Conservation (phyloP, 345 rosid species). For the Sonneratia alba region DNA sequence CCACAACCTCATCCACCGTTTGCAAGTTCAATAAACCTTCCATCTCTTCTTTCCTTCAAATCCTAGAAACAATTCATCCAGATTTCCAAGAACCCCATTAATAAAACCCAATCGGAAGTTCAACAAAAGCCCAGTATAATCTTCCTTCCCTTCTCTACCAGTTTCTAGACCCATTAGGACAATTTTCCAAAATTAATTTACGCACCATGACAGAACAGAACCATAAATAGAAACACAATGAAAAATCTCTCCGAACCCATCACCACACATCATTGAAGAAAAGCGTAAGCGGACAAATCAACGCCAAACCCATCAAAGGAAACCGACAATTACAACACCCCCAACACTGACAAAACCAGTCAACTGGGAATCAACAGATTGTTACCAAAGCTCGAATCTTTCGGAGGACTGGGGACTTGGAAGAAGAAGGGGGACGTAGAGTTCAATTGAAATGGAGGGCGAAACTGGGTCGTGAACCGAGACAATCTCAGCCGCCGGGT, state of each 20-base stretch:
- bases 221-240: not conserved
- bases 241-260: not conserved
- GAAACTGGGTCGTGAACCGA: not conserved
- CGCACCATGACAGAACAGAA: constrained; percentile 1
- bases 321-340: not conserved
- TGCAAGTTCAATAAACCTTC: constrained; percentile 20
- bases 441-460: not conserved
- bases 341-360: not conserved
- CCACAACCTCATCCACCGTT: constrained; percentile 49
- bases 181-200: not conserved
- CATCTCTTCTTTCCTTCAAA: constrained; percentile 21
- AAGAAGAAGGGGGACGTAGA: not conserved
- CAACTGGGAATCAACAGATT: not conserved
- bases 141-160: not conserved
- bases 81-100: constrained; percentile 1
- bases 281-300: not conserved
- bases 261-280: not conserved
- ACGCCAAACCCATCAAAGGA: not conserved
- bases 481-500: not conserved
- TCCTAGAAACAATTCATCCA: constrained; percentile 2
- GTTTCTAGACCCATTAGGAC: constrained; percentile 1
- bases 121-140: constrained; percentile 3
- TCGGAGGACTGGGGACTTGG: not conserved
- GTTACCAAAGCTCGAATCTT: not conserved
- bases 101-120: not conserved